Base-by-base conservation (phyloP, 768 basidiomycete species). In the Pleurotus platypus region DNA sequence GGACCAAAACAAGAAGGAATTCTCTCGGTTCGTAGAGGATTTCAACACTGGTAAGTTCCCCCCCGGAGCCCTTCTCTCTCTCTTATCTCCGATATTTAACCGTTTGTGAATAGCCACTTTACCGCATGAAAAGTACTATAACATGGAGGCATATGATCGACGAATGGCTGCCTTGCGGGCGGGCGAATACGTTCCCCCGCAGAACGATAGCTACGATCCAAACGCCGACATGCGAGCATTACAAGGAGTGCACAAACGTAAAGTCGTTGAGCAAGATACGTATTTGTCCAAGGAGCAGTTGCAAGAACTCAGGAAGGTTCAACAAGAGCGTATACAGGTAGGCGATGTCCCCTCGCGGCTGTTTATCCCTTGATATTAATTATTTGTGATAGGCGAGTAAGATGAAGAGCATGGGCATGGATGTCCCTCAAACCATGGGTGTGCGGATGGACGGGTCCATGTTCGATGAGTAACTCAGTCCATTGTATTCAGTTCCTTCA, bases 111-210 rank as follows among this genome's bases (percentile, higher is more conserved):
- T 57, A 94, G 94, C 93, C 12, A 97, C 94, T 2, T 78, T 97
- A 2, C 92, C 94, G 8, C 90, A 96, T 64, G 93, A 95, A 69
- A 97, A 97, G 69, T 97, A 94, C 70, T 96, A 96, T 70, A 83
- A 94, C 66, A 92, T 95, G 82, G 85, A 84, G 55, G 80, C 83
- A 4, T 94, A 93, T 67, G 92, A 94, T 59, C 77, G 77, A 18
- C 86, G 92, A 47, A 96, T 96, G 94, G 70, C 82, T 38, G 85
- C 91, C 18, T 73, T 96, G 49, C 85, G 93, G 46, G 78, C 85
- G n/a, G 94, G 94, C 39, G 92, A 90, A 62, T 88, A 83, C 51
- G 71, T 93, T 7, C 89, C 91, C 0, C 86, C 88, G 5, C 62
- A 81, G 3, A 82, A 87, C 56, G 86, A 88, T 64, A 65, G 72